phyloP scores from a whole-genome alignment of 768 basidiomycete species.

The Russula olivacea region DNA sequence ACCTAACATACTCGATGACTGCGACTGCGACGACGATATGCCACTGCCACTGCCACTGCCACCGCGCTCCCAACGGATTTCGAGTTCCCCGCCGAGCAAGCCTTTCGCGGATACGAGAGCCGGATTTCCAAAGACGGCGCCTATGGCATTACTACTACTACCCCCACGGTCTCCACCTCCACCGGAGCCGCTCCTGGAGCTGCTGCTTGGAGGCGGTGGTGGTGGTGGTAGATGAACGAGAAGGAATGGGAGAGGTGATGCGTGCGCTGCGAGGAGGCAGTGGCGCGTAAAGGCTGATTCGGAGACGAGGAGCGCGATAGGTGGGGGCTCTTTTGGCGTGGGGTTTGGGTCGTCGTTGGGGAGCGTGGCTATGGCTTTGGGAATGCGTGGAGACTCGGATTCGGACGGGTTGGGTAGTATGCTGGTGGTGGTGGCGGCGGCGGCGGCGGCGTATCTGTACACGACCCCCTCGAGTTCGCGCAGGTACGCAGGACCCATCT shows the following conservation, averaged over 20 bases:
- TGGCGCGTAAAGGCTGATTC: constrained; percentile 73
- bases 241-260: constrained; percentile 72
- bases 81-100: constrained; percentile 52
- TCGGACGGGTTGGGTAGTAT: not conserved
- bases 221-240: constrained; percentile 65
- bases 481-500: constrained; percentile 70
- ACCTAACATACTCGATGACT: not conserved
- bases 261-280: constrained; percentile 61
- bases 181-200: too few species aligned
- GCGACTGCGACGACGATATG: not conserved
- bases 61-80: constrained; percentile 60
- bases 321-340: constrained; percentile 27
- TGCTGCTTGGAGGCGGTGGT: not conserved
- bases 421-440: not conserved
- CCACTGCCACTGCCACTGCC: not conserved
- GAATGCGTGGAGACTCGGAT: constrained; percentile 8
- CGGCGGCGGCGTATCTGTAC: constrained; percentile 37
- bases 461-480: constrained; percentile 91
- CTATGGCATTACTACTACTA: constrained; percentile 29
- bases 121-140: constrained; percentile 62
- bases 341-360: not conserved
- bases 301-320: constrained; percentile 74
- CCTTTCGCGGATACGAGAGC: constrained; percentile 53
- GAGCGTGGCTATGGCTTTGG: not conserved
- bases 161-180: not conserved